Evolutionary conservation across 2,329 filamentous ascomycete species (phyloP), one percentile per base, ranked within the genome.

Genomic region (Orbilia ellipsospora): DNA sequence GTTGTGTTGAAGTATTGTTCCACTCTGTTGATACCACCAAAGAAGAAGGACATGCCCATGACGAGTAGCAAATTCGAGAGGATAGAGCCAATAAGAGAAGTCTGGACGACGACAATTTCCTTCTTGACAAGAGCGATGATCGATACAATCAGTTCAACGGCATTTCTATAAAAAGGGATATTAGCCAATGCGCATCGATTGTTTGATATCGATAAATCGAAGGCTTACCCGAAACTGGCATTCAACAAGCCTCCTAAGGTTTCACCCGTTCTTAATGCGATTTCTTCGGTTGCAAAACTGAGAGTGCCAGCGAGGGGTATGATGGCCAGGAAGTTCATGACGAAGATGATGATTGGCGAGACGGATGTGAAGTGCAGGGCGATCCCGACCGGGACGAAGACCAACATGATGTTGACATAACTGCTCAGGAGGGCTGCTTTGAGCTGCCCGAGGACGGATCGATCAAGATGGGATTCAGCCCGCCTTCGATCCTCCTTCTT

Each of bases 311-410:
- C 94, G 48, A 97, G 86, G 0, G 94, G 94, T 73, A 97, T 90
- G 79, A 97, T 97, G 76, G 94, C 94, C 77, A 97, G 87, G 80
- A 97, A 97, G 84, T 97, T 97, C 83, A 97, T 87, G 67, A 94
- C 88, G 80, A 97, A 97, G 55, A 95, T 85, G 36, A 18, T 86
- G 87, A 70, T 90, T 83, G 10, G 81, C 79, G 3, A 80, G 78
- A 79, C 77, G 10, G 84, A 78, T 16, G 88, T 83, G 80, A 90
- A 93, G 79, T 92, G 88, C 62, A 94, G 82, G 1, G 87, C 91
- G 79, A 97, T 92, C 72, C 94, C 94, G 40, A 89, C 87, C 0
- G 94, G 94, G 0, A 92, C 93, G 20, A 90, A 89, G 15, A 97
- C 62, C 20, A 97, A 84, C 26, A 97, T 84, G 23, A 96, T 80